Conservation (phyloP, 495 filamentous ascomycete genomes). For the Aspergillus saccharolyticus region DNA sequence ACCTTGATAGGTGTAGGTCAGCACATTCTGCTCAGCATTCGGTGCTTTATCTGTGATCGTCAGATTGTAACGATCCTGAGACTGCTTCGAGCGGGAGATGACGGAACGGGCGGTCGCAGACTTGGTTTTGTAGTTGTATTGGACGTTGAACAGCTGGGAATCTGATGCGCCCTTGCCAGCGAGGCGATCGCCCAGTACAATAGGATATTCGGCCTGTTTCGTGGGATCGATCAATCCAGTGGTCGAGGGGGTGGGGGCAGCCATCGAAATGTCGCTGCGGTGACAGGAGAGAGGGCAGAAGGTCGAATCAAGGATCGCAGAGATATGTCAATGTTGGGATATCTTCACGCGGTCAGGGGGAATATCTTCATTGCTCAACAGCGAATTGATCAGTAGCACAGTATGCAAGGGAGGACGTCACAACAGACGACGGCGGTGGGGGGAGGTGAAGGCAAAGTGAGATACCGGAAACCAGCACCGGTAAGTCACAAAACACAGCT, state of each 20-base stretch:
- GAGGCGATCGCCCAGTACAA: conserved; percentile 40
- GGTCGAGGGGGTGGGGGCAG: conserved; percentile 33
- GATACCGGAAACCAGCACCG: conserved; percentile 8
- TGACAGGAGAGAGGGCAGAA: background rate
- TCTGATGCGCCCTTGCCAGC: conserved; percentile 21
- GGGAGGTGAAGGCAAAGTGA: background rate
- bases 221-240: conserved; percentile 43
- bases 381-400: conserved; percentile 3
- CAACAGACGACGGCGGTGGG: conserved; percentile 6
- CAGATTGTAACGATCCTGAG: conserved; percentile 42
- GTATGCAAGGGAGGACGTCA: conserved; percentile 21
- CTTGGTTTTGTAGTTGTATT: conserved; percentile 53
- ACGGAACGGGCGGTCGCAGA: conserved; percentile 37
- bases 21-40: conserved; percentile 33
- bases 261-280: conserved; percentile 20
- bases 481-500: no score
- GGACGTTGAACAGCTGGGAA: conserved; percentile 36
- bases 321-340: conserved; percentile 8
- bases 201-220: conserved; percentile 46
- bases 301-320: conserved; percentile 5
- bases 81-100: conserved; percentile 36
- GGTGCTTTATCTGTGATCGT: conserved; percentile 46
- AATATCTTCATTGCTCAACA: conserved; percentile 15
- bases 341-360: conserved; percentile 7
- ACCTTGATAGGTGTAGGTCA: conserved; percentile 48